Evolutionary conservation across 495 filamentous ascomycete genomes (phyloP).

Genomic region (Talaromyces proteolyticus): DNA sequence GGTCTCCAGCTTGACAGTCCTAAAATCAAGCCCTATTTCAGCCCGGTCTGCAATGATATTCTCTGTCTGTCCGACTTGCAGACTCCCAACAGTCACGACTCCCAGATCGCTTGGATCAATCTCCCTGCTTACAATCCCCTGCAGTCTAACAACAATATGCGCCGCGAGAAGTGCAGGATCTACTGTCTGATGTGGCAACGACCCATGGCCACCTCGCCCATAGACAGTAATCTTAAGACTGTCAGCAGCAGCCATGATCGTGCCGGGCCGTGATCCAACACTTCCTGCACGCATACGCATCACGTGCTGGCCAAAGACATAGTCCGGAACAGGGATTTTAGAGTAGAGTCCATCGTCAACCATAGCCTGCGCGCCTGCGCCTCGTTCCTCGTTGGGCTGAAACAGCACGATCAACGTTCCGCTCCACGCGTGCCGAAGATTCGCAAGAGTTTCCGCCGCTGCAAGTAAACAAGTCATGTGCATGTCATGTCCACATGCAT

Average conservation of each 20-base stretch:
- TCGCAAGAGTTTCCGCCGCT: slow-evolving; percentile 33
- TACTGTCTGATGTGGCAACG: slow-evolving; percentile 41
- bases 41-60: slow-evolving; percentile 47
- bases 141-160: slow-evolving; percentile 40
- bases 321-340: slow-evolving; percentile 42
- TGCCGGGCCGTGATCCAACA: slow-evolving; percentile 29
- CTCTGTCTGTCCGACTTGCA: slow-evolving; percentile 46
- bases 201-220: slow-evolving; percentile 48
- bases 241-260: slow-evolving; percentile 43
- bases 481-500: slow-evolving; percentile 54
- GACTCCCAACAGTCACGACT: slow-evolving; percentile 45
- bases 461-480: slow-evolving; percentile 50
- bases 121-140: slow-evolving; percentile 46
- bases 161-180: slow-evolving; percentile 47
- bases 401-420: slow-evolving; percentile 50
- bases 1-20: slow-evolving; percentile 32
- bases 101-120: slow-evolving; percentile 39
- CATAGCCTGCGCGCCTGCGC: slow-evolving; percentile 47
- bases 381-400: slow-evolving; percentile 49
- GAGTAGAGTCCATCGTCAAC: slow-evolving; percentile 46
- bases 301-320: slow-evolving; percentile 47
- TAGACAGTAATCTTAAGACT: slow-evolving; percentile 45
- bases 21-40: slow-evolving; percentile 40
- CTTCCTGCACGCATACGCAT: slow-evolving; percentile 39
- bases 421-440: slow-evolving; percentile 27